Conservation (phyloP, 768 basidiomycete genomes). For the Punctularia strigosozonata region DNA sequence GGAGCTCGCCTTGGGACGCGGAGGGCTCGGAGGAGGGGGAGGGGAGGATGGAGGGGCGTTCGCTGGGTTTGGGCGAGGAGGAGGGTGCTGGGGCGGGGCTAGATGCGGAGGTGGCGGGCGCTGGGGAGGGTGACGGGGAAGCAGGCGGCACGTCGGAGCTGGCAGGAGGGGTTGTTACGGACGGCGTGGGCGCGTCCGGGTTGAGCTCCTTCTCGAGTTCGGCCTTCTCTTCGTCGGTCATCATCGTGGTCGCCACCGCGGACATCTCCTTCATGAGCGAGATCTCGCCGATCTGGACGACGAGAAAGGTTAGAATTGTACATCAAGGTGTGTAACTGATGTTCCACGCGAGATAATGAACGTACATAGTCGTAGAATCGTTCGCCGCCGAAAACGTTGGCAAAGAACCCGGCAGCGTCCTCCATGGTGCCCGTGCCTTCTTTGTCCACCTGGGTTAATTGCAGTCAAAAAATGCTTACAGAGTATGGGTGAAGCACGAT, state of each 20-base stretch:
- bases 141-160: constrained; percentile 6
- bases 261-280: constrained; percentile 92
- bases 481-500: not conserved
- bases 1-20: constrained; percentile 9
- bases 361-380: constrained; percentile 82
- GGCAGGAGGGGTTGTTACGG: constrained; percentile 12
- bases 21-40: constrained; percentile 8
- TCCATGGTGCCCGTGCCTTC: constrained; percentile 74
- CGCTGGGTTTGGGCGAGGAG: constrained; percentile 1
- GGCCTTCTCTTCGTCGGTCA: constrained; percentile 87
- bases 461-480: constrained; percentile 1
- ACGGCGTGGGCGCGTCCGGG: constrained; percentile 15
- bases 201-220: constrained; percentile 72
- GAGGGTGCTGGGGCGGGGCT: constrained; percentile 1
- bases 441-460: constrained; percentile 44
- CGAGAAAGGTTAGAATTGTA: not conserved
- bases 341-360: constrained; percentile 7
- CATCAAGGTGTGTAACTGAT: constrained; percentile 1
- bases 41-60: not conserved
- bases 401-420: constrained; percentile 91
- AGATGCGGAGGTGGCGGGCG: constrained; percentile 1
- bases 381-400: constrained; percentile 92
- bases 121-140: constrained; percentile 3
- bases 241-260: constrained; percentile 71
- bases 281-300: constrained; percentile 90